Evolutionary conservation across 2,329 filamentous ascomycete genomes (phyloP), one percentile per base, ranked within the genome.

Genomic region (Paecilomyces niveus): DNA sequence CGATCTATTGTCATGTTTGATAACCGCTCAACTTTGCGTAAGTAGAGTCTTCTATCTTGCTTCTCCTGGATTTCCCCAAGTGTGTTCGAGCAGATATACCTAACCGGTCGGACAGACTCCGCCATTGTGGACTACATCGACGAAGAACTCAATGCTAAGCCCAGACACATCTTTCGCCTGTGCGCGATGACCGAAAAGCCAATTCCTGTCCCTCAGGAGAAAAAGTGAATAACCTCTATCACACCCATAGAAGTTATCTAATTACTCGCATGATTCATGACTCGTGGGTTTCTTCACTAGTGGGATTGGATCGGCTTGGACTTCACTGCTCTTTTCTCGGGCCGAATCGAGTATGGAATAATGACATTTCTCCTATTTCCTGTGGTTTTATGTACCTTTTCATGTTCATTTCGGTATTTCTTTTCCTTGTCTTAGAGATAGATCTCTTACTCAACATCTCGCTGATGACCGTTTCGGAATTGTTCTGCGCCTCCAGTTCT

Each of bases 1-100:
- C 72, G 74, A 59, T 80, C 78, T 2, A 76, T 82, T 55, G 80
- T 82, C 15, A 77, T 81, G 63, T 80, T 80, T 66, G 78, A 81
- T 64, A 79, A 80, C 57, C 72, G 79, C 53, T 73, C 68, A 51
- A 78, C 77, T 31, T 72, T 78, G 55, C 77, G 77, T 80, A 70
- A 68, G 76, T 72, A 49, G 35, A n/a, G 35, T 21, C 31, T 26
- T 55, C 22, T 9, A 31, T 54, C 52, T 15, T 32, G 21, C 21
- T 2, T 53, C 24, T 49, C 35, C 11, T 39, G 53, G 24, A 3
- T n/a, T 33, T 21, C 24, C 10, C 26, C 32, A 31, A 53, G 29
- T 33, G 29, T 53, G 55, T 22, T 45, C 13, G 3, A 52, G 10
- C 21, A 45, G 39, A 45, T 18, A 13, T 2, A 21, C 5, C 50